Conservation (phyloP, 306 rosid species). For the Vigna mungo region DNA sequence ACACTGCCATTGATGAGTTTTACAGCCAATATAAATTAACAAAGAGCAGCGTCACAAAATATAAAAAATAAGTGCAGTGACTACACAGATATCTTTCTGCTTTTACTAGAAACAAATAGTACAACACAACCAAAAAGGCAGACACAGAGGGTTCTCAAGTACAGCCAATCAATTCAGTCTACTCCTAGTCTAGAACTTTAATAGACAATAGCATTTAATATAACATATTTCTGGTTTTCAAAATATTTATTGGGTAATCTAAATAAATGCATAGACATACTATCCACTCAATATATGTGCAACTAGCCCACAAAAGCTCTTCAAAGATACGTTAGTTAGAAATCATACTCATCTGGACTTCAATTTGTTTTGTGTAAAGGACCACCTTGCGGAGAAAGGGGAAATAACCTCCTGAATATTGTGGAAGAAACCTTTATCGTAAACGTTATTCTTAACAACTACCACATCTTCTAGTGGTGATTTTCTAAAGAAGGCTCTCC, state of each 20-base stretch:
- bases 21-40: not conserved
- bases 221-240: constrained; percentile 16
- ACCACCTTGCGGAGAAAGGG: constrained; percentile 68
- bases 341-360: constrained; percentile 62
- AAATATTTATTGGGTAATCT: constrained; percentile 38
- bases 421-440: constrained; percentile 70
- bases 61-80: not conserved
- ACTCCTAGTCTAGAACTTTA: constrained; percentile 22
- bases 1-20: not conserved
- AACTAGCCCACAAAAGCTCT: constrained; percentile 39
- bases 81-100: not conserved
- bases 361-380: constrained; percentile 55
- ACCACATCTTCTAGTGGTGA: constrained; percentile 68
- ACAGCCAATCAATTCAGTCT: constrained; percentile 24
- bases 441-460: constrained; percentile 69
- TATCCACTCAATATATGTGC: constrained; percentile 27
- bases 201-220: not conserved
- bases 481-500: constrained; percentile 70
- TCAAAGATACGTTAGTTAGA: constrained; percentile 4
- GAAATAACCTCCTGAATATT: constrained; percentile 70
- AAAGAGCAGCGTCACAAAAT: not conserved
- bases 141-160: constrained; percentile 13
- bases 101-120: constrained; percentile 12
- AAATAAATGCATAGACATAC: constrained; percentile 24
- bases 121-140: constrained; percentile 2